Evolutionary conservation across 352 stramenopile genomes (phyloP), one percentile per base, ranked within the genome.

Genomic region (Phytophthora capsici): DNA sequence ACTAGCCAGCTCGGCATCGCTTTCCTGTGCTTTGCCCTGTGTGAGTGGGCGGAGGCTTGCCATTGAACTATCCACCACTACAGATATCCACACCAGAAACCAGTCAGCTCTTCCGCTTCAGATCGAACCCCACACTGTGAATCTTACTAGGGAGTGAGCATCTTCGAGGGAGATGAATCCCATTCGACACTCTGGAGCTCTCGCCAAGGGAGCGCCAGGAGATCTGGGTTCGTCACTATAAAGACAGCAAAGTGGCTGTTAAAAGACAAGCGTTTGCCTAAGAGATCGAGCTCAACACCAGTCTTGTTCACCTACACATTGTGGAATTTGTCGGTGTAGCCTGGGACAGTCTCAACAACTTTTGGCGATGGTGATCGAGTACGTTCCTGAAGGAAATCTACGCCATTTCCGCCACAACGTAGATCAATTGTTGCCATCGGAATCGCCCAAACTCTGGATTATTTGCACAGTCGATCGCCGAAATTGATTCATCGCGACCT

Each of bases 201-300:
- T 77, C 23, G 62, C 63, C 1, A 77, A 69, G 32, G 69, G 69
- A 14, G 64, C 54, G 8, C 71, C 54, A 9, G 64, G 74, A 84
- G 66, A 65, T 86, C n/a, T 86, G 75, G 74, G 44, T 82, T 16
- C 73, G 73, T 20, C 41, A 73, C 9, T 81, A 83, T 65, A 69
- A 75, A 22, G 69, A 54, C 19, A 64, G 74, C n/a, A 43, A 69
- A n/a, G 57, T 84, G 0, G 78, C 78, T 0, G 65, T 75, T 20
- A 84, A 87, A 67, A 67, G 69, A 3, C 26, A 66, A n/a, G 61
- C 57, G 0, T 83, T 89, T 30, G 44, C 80, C 13, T 60, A 69
- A 19, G 80, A 89, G 63, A 86, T 89, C 54, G 69, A 82, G 45
- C 66, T 89, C 16, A 81, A 56, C 2, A 68, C 75, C 19, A 69